Evolutionary conservation across 2,329 filamentous ascomycete genomes (phyloP).

Genomic region (Beauveria caledonica): DNA sequence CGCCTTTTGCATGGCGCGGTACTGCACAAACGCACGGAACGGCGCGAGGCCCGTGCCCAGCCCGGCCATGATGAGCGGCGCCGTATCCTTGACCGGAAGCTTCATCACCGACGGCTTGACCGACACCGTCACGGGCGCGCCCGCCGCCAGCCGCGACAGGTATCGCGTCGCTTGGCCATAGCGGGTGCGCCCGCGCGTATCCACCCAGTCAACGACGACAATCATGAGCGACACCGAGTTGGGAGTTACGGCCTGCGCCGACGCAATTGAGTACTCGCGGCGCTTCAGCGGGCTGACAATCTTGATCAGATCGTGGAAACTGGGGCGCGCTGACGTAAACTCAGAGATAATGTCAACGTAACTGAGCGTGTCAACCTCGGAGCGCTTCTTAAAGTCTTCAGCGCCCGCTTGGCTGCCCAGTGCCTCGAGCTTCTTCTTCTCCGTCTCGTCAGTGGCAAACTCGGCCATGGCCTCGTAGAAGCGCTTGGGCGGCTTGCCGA

Average conservation of each 20-base stretch:
- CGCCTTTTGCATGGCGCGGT: conserved; percentile 96
- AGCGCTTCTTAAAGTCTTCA: conserved; percentile 83
- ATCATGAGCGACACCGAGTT: conserved; percentile 90
- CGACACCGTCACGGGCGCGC: conserved; percentile 75
- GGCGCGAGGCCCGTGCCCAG: conserved; percentile 95
- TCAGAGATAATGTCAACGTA: conserved; percentile 86
- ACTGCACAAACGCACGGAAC: conserved; percentile 98
- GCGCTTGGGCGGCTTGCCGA: conserved; percentile 91
- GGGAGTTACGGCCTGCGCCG: conserved; percentile 88
- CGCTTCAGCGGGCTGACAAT: conserved; percentile 91
- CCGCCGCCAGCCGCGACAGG: conserved; percentile 66
- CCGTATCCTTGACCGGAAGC: conserved; percentile 76
- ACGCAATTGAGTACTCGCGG: conserved; percentile 97
- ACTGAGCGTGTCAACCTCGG: conserved; percentile 84
- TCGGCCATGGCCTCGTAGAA: conserved; percentile 93
- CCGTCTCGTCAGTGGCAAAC: conserved; percentile 72
- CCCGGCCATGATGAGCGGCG: conserved; percentile 97
- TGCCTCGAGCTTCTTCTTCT: conserved; percentile 71
- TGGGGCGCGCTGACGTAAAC: conserved; percentile 80
- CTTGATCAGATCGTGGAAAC: conserved; percentile 78
- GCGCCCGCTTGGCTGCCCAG: conserved; percentile 73
- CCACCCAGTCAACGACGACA: conserved; percentile 93
- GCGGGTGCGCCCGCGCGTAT: conserved; percentile 76
- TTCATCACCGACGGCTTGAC: conserved; percentile 99
- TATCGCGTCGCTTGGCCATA: conserved; percentile 92